Evolutionary conservation across 495 filamentous ascomycete genomes (phyloP), one percentile per base, ranked within the genome.

Genomic region (Aspergillus olivimuriae): DNA sequence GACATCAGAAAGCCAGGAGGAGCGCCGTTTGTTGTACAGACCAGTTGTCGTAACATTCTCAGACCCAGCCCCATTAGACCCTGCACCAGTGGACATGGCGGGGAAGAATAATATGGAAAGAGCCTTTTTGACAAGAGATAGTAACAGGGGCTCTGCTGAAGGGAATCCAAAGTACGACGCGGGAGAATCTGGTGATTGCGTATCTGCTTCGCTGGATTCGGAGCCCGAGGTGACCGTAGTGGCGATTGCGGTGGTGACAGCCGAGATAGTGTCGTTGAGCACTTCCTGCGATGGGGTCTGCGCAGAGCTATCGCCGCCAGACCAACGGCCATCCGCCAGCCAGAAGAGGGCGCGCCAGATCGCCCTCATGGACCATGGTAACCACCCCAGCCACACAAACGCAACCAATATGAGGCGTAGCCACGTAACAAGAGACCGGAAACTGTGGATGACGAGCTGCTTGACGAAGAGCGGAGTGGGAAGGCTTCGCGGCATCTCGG

Each of bases 311-410:
- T 68, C 62, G 41, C 48, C 60, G 19, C 63, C 61, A n/a, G 81
- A 75, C 77, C 91, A 88, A 24, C 86, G 86, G 32, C 89, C 92
- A 68, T 99, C 94, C 26, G 84, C 91, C 43, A 97, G 66, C 90
- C 91, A 97, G 66, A 99, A 96, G 39, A 95, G 66, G 44, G 84
- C 80, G 35, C 89, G 75, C 92, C 92, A 99, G 17, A 94, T 82
- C 24, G 84, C 82, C 35, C 92, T 77, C 78, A 95, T 92, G 24
- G 84, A 79, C 73, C 86, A 99, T 2, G 92, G 92, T 37, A 99
- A 68, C 73, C 83, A 83, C 8, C 81, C 78, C 31, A 94, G 67
- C 92, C 92, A 99, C 20, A 97, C 87, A 46, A 84, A 82, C 2
- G 74, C 76, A 8, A 97, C 92, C 42, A 99, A 65, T 22, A 82